A percentile compares a stretch with the other conserved stretches of the same genome.
These are phyloP conservation scores for Fusarium devonianum DNA, from an alignment of 2,329 filamentous ascomycete species.

Conservation along the genomic window DNA sequence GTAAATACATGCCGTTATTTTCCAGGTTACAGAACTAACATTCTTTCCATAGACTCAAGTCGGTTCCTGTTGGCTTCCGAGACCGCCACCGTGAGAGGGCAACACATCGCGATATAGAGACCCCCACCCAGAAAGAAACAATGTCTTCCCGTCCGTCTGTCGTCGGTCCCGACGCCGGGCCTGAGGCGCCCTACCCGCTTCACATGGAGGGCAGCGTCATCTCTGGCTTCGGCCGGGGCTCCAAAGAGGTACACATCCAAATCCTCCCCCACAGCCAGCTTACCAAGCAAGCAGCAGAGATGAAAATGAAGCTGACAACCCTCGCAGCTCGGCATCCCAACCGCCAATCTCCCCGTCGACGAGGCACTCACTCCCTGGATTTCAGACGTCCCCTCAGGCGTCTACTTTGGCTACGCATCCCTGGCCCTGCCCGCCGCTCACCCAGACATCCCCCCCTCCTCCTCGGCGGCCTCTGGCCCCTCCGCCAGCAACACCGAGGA, in stretches of 20 bases:
- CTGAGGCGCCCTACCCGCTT: conserved; percentile 80
- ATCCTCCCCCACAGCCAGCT: too few relatives aligned
- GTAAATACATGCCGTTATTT: too few relatives aligned
- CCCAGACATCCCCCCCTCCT: conserved; percentile 49
- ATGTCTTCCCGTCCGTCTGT: conserved; percentile 67
- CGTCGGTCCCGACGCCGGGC: conserved; percentile 76
- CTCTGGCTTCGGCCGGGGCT: conserved; percentile 91
- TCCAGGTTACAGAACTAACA: too few relatives aligned
- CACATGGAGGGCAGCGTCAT: conserved; percentile 87
- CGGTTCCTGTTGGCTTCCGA: not conserved
- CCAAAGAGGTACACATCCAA: conserved; percentile 77
- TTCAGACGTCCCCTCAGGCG: conserved; percentile 72
- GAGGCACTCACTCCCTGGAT: conserved; percentile 67
- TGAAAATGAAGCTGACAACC: too few relatives aligned
- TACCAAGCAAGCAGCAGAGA: too few relatives aligned
- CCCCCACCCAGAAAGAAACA: not conserved
- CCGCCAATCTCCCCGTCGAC: conserved; percentile 87
- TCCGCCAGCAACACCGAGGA: conserved; percentile 22
- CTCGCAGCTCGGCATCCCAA: conserved; percentile 86
- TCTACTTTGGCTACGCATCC: conserved; percentile 93
- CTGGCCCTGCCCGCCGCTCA: conserved; percentile 65
- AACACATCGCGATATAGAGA: not conserved
- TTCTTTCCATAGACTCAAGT: too few relatives aligned
- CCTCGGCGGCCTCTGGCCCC: conserved; percentile 7
- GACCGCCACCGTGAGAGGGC: not conserved